Evolutionary conservation across 2,329 filamentous ascomycete genomes (phyloP).

Genomic region (Spiromastix sp.): DNA sequence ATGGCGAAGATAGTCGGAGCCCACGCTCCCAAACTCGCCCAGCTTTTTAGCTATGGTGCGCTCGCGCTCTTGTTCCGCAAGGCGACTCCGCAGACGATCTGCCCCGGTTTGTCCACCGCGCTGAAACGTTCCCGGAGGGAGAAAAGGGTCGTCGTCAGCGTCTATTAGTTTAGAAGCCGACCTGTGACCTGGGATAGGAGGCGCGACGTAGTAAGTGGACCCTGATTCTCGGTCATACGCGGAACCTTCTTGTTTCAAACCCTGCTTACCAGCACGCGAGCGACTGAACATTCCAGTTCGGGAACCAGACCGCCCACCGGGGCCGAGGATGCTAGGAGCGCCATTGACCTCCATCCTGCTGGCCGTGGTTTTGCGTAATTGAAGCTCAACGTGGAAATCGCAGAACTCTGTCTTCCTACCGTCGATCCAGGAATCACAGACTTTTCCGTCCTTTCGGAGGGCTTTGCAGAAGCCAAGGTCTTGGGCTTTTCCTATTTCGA

Average conservation of each 20-base stretch:
- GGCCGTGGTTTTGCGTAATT: conserved; percentile 59
- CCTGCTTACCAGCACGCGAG: conserved; percentile 11
- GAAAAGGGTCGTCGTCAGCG: conserved; percentile 31
- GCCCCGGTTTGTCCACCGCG: conserved; percentile 32
- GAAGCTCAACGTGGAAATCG: conserved; percentile 81
- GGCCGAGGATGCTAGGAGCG: conserved; percentile 44
- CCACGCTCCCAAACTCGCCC: conserved; percentile 28
- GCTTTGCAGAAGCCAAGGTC: conserved; percentile 85
- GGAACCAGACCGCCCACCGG: conserved; percentile 24
- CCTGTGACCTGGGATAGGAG: conserved; percentile 17
- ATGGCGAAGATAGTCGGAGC: conserved; percentile 35
- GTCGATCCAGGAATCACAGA: conserved; percentile 79
- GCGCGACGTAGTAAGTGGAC: conserved; percentile 36
- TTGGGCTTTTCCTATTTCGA: conserved; percentile 75
- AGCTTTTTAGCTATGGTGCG: conserved; percentile 35
- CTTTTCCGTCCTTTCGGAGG: conserved; percentile 70
- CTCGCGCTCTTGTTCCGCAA: conserved; percentile 34
- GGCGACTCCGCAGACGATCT: conserved; percentile 31
- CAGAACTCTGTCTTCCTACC: conserved; percentile 80
- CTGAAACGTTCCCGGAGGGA: conserved; percentile 24
- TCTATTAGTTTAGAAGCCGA: conserved; percentile 34
- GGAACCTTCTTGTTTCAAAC: conserved; percentile 15
- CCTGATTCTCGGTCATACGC: conserved; percentile 31
- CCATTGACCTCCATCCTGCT: conserved; percentile 70
- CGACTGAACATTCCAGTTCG: conserved; percentile 33